Conservation (phyloP, 331 rosid species). For the Cydonia oblonga region DNA sequence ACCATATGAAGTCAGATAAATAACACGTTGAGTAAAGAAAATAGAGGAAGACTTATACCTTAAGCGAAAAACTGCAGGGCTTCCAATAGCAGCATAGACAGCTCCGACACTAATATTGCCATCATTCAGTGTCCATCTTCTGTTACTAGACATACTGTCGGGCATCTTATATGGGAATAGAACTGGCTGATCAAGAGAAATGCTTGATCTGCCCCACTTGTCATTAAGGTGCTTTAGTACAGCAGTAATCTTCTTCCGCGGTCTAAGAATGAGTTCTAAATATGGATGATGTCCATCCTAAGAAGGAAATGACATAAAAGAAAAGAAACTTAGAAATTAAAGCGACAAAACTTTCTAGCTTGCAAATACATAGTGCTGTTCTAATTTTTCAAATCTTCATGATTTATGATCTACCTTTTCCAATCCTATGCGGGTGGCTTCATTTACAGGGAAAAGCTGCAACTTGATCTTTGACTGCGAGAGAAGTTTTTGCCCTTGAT, state of each 20-base stretch:
- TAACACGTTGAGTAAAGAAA: not conserved
- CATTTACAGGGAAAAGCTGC: slow-evolving; percentile 73
- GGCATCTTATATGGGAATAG: slow-evolving; percentile 44
- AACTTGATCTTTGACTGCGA: slow-evolving; percentile 57
- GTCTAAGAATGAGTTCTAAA: slow-evolving; percentile 68
- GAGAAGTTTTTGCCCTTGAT: slow-evolving; percentile 23
- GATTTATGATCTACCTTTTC: slow-evolving; percentile 53
- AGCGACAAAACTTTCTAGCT: not conserved
- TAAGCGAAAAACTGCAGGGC: slow-evolving; percentile 63
- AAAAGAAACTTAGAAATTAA: not conserved
- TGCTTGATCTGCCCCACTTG: slow-evolving; percentile 71
- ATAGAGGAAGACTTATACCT: slow-evolving; percentile 33
- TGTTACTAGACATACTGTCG: slow-evolving; percentile 23
- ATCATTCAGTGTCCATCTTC: slow-evolving; percentile 64
- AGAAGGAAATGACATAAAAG: slow-evolving; percentile 1
- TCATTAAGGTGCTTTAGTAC: slow-evolving; percentile 57
- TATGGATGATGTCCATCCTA: slow-evolving; percentile 76
- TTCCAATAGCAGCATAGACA: slow-evolving; percentile 60
- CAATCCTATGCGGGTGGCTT: slow-evolving; percentile 43
- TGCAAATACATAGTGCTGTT: slow-evolving; percentile 5
- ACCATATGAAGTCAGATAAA: slow-evolving; percentile 22
- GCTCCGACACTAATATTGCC: slow-evolving; percentile 36
- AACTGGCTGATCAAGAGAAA: slow-evolving; percentile 51
- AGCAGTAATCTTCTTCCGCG: slow-evolving; percentile 70
- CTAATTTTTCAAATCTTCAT: slow-evolving; percentile 12